Evolutionary conservation across 306 rosid species (phyloP), one percentile per base, ranked within the genome.

Genomic region (Vicia sativa): DNA sequence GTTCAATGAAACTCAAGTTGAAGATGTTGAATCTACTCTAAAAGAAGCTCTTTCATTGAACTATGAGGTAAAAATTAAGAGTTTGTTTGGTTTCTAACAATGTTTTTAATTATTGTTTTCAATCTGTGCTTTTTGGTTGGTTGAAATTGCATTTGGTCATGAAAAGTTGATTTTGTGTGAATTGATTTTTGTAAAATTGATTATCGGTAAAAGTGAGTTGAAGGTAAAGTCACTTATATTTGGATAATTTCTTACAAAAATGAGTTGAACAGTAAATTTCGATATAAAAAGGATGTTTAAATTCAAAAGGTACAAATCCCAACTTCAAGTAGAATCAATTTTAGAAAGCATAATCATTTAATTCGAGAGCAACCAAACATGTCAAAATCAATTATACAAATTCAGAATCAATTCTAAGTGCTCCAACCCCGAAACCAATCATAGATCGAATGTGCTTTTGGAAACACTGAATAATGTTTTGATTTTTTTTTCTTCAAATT

Each of bases 11-110:
- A 70, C 81, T 16, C 98, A 93, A 77, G 95, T 93, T 4, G 96
- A 93, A 76, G 96, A 93, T 68, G 98, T 74, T 68, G 98, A 93
- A 78, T 85, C 98, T 62, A 85, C 96, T 79, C 80, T 93, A 9
- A 93, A 84, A 79, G 96, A 93, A 80, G 96, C 96, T 57, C 85
- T 88, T 25, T 90, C 98, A 44, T 88, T 93, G 52, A 93, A 90
- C 69, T 93, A 93, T 67, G 98, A 93, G 93, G 98, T 90, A 72
- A 11, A 46, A 59, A 28, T 65, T 29, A 15, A 34, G 68, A 41
- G 28, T 8, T 3, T 52, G 19, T 54, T 49, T 57, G 11, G 56
- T 48, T 56, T 29, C 26, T 23, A 1, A 15, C 53, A 48, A 46
- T 9, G 3, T 7, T 46, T 46, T 46, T 23, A 15, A 7, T 46